Percentiles rank a stretch among this genome's conserved stretches.
phyloP scores from a whole-genome alignment of 1,139 yeast species.

The Debaryomyces fabryi region DNA sequence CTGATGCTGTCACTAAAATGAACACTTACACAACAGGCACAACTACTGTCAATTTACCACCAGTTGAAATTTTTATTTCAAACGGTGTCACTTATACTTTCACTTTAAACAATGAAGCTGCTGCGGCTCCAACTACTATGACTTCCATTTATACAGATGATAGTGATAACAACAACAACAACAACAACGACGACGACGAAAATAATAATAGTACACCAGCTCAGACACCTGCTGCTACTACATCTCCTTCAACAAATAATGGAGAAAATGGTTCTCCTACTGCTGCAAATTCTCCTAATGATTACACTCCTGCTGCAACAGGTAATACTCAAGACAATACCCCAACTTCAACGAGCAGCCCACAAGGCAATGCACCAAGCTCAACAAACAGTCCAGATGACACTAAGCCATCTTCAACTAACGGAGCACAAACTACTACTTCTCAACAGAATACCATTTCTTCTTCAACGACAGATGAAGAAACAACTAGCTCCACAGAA shows the following conservation, averaged over 20 bases:
- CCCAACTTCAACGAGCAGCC: constrained; percentile 13
- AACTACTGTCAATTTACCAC: constrained; percentile 62
- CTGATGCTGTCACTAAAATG: constrained; percentile 58
- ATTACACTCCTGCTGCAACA: constrained; percentile 8
- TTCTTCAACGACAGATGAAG: constrained; percentile 9
- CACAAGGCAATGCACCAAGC: constrained; percentile 9
- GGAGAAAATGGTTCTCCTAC: constrained; percentile 16
- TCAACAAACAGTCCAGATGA: not conserved
- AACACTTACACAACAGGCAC: constrained; percentile 60
- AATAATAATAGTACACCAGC: constrained; percentile 10
- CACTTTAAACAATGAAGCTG: constrained; percentile 47
- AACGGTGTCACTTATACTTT: constrained; percentile 63
- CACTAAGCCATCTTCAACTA: constrained; percentile 17
- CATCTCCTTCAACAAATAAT: constrained; percentile 14
- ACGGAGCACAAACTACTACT: constrained; percentile 14
- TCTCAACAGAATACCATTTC: constrained; percentile 13
- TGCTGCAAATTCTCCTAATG: constrained; percentile 19
- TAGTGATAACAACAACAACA: constrained; percentile 17
- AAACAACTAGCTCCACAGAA: constrained; percentile 1
- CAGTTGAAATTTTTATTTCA: constrained; percentile 67
- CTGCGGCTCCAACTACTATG: constrained; percentile 36
- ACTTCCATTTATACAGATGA: constrained; percentile 28
- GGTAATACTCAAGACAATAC: constrained; percentile 13
- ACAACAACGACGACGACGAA: constrained; percentile 15
- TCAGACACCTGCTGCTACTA: constrained; percentile 14